Evolutionary conservation across 306 rosid species (phyloP).

Genomic region (Argentina anserina): DNA sequence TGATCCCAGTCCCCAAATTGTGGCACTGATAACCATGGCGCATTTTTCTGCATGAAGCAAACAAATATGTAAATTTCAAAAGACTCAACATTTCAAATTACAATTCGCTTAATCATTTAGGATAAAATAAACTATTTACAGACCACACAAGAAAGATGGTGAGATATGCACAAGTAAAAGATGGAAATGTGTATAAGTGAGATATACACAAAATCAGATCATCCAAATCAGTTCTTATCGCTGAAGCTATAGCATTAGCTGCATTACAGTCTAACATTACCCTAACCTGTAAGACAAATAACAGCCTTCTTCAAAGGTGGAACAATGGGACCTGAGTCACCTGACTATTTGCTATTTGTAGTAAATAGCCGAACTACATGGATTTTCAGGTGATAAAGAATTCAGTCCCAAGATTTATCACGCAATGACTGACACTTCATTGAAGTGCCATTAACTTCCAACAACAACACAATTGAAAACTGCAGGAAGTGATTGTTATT

Average conservation of each 20-base stretch:
- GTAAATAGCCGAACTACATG: background rate
- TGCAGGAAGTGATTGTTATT: background rate
- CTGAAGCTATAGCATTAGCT: background rate
- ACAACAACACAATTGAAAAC: background rate
- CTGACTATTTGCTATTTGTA: too few relatives aligned
- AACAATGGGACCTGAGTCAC: too few relatives aligned
- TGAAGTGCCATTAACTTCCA: background rate
- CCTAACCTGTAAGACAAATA: background rate
- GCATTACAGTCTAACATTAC: background rate
- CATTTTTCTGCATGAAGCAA: slow-evolving; percentile 48
- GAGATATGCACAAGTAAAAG: background rate
- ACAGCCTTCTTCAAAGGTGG: background rate
- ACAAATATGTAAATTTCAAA: background rate
- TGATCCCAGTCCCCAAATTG: slow-evolving; percentile 99
- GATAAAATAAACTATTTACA: background rate
- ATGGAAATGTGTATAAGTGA: too few relatives aligned
- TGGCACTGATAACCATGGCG: slow-evolving; percentile 87
- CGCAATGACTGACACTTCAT: background rate
- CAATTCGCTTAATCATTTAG: background rate
- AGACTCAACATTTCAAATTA: background rate
- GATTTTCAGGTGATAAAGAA: background rate
- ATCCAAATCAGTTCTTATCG: background rate
- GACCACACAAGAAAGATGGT: background rate
- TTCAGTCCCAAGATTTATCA: background rate
- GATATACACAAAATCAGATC: background rate